Percentiles rank a stretch among this genome's conserved stretches.
Conservation (phyloP, 1,284 basidiomycete species). For the Apiotrichum sp. region DNA sequence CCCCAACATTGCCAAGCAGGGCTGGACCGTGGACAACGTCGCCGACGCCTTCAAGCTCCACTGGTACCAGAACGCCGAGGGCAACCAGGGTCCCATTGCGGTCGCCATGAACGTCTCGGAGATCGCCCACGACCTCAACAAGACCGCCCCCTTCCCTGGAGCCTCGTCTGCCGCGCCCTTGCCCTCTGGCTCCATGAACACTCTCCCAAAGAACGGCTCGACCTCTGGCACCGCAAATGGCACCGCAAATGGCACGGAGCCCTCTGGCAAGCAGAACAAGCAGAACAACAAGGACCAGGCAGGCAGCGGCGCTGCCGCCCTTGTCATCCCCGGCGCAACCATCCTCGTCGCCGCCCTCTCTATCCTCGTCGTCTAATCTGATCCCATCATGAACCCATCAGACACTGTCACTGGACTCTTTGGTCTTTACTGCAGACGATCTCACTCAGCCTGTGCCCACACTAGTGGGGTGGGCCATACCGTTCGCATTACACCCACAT, state of each 20-base stretch:
- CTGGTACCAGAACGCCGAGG: slow-evolving; percentile 41
- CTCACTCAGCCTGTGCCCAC: background rate
- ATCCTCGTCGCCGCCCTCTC: background rate
- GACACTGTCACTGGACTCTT: background rate
- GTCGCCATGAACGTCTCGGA: slow-evolving; percentile 25
- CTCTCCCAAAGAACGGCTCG: background rate
- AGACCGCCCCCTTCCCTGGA: background rate
- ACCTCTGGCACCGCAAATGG: background rate
- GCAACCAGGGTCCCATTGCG: slow-evolving; percentile 24
- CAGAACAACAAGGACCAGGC: slow-evolving; percentile 1
- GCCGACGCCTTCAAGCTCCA: slow-evolving; percentile 34
- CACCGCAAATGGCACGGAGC: background rate
- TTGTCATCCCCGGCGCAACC: background rate
- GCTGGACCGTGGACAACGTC: slow-evolving; percentile 37
- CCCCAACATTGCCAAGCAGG: slow-evolving; percentile 28
- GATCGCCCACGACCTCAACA: slow-evolving; percentile 4
- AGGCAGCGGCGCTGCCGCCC: background rate
- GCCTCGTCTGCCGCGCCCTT: background rate
- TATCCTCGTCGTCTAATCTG: slow-evolving; percentile 1
- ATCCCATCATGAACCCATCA: background rate
- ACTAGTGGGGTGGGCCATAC: no score
- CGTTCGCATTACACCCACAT: background rate
- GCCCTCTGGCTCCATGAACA: background rate
- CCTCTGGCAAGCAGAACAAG: background rate
- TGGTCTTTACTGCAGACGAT: background rate